Conservation (phyloP, 1,284 basidiomycete species). For the Ustilago cynodontis region DNA sequence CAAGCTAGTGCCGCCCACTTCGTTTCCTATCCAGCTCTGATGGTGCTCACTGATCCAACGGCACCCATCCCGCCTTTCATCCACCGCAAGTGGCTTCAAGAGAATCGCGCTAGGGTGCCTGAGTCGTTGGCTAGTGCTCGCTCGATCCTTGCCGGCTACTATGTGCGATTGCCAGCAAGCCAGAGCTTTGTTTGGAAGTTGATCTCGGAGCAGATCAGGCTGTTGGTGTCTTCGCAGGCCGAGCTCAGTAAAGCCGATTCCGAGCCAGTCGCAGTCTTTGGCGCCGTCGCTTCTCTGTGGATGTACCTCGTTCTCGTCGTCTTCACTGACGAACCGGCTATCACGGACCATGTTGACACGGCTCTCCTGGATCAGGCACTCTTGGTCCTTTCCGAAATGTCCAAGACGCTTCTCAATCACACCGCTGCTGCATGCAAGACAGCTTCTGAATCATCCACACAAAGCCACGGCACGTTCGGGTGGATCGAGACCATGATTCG, state of each 20-base stretch:
- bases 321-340: conserved; percentile 52
- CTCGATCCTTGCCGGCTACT: conserved; percentile 59
- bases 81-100: conserved; percentile 63
- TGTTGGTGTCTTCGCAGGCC: conserved; percentile 14
- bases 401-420: conserved; percentile 32
- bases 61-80: conserved; percentile 63
- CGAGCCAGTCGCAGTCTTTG: conserved; percentile 44
- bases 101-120: conserved; percentile 46
- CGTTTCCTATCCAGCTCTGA: conserved; percentile 60
- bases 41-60: conserved; percentile 63
- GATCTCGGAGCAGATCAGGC: conserved; percentile 49
- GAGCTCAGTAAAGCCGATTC: conserved; percentile 21
- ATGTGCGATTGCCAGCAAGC: conserved; percentile 58
- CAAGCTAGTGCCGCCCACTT: conserved; percentile 62
- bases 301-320: conserved; percentile 62
- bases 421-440: conserved; percentile 18
- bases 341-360: conserved; percentile 47
- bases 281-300: conserved; percentile 57
- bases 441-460: conserved; percentile 9
- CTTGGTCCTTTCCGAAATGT: conserved; percentile 45
- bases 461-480: conserved; percentile 31
- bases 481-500: conserved; percentile 60
- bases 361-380: conserved; percentile 51
- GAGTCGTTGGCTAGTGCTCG: conserved; percentile 57
- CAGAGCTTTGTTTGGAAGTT: conserved; percentile 55